Evolutionary conservation across 495 filamentous ascomycete genomes (phyloP), one percentile per base, ranked within the genome.

Genomic region (Recurvomyces mirabilis): DNA sequence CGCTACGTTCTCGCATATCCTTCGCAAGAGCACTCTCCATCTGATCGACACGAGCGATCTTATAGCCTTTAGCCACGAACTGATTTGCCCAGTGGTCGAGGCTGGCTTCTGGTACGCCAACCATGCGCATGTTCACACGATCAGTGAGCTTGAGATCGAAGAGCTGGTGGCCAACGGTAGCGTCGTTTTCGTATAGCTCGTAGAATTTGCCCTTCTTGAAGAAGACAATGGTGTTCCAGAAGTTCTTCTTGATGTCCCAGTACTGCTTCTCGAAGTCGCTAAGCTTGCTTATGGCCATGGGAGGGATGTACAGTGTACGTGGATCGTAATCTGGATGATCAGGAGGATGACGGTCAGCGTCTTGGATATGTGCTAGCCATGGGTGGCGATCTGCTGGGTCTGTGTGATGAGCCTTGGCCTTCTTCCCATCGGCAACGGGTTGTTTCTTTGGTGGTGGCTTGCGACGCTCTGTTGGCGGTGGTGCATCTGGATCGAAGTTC

Each of bases 151-250:
- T 99, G 24, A 99, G 70, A 60, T 99, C 91, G 58, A 99, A 99
- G 19, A 94, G 69, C 62, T 95, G 91, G 59, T 96, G 86, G 11
- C 93, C 93, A 43, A 99, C 85, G 0, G 89, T 95, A 12, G 91
- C 91, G 67, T 99, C 91, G 49, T 94, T 93, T 59, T 99, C 93
- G 59, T 95, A 99, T 0, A 99, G 72, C 59, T 99, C 91, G 61
- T 94, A 99, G 65, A 99, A 99, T 60, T 99, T 99, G 47, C 91
- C 91, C 66, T 99, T 99, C 65, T 94, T 96, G 72, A 99, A 99
- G 66, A 99, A 99, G 12, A 99, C 91, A 17, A 99, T 81, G 0
- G 87, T 96, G 47, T 94, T 86, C 84, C 84, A 94, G 52, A 89
- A 84, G 39, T 94, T 94, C 63, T 87, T 83, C 69, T 99, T 99